Conservation (phyloP, 768 basidiomycete species). For the Podaxis carcinomalis region DNA sequence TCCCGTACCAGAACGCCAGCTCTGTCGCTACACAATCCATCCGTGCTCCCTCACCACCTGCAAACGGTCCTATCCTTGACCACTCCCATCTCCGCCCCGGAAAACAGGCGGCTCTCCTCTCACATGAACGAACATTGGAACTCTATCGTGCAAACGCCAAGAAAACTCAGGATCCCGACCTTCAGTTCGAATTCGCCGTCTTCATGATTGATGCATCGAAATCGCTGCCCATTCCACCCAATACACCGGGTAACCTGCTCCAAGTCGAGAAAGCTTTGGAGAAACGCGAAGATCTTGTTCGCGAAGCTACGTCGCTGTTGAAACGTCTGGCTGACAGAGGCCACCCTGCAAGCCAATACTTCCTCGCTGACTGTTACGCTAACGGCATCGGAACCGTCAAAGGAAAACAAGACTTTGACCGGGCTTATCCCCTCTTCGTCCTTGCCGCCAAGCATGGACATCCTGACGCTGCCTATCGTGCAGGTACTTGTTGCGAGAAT, state of each 20-base stretch:
- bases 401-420: slow-evolving; percentile 92
- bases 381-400: slow-evolving; percentile 96
- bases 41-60: slow-evolving; percentile 64
- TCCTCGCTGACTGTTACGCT: slow-evolving; percentile 96
- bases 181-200: slow-evolving; percentile 97
- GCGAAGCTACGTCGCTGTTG: slow-evolving; percentile 82
- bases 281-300: slow-evolving; percentile 83
- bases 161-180: slow-evolving; percentile 96
- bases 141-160: slow-evolving; percentile 97
- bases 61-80: slow-evolving; percentile 71
- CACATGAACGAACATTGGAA: slow-evolving; percentile 93
- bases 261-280: slow-evolving; percentile 77
- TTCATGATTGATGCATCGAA: slow-evolving; percentile 99
- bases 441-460: slow-evolving; percentile 97
- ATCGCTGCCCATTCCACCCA: slow-evolving; percentile 72
- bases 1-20: slow-evolving; percentile 27
- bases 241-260: slow-evolving; percentile 68
- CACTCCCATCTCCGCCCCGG: slow-evolving; percentile 93
- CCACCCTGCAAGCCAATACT: slow-evolving; percentile 93
- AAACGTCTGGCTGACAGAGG: slow-evolving; percentile 92
- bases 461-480: slow-evolving; percentile 91
- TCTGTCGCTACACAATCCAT: slow-evolving; percentile 51
- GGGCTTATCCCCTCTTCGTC: slow-evolving; percentile 93
- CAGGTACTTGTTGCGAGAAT: slow-evolving; percentile 97
- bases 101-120: slow-evolving; percentile 87